phyloP scores from a whole-genome alignment of 192 early-diverging fungal genomes.

The Backusella circina region DNA sequence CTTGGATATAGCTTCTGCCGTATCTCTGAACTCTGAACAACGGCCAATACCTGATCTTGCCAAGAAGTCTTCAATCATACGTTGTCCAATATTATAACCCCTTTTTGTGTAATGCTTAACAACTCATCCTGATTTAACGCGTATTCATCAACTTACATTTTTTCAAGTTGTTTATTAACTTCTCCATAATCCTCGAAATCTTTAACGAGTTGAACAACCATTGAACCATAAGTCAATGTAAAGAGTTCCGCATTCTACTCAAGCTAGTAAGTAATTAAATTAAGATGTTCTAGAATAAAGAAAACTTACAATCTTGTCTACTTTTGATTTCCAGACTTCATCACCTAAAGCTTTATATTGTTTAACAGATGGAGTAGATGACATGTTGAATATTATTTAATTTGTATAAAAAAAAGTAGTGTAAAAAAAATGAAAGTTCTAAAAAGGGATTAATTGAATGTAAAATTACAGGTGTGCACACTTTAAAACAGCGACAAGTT shows the following conservation, averaged over 20 bases:
- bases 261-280: neutral
- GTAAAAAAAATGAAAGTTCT: neutral
- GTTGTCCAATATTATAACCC: constrained; percentile 97
- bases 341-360: constrained; percentile 84
- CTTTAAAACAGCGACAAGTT: too few species aligned
- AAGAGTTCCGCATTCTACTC: constrained; percentile 89
- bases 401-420: neutral
- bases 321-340: constrained; percentile 91
- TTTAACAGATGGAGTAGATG: constrained; percentile 38
- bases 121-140: neutral
- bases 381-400: constrained; percentile 7
- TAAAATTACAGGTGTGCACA: neutral
- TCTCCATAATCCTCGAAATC: constrained; percentile 90
- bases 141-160: constrained; percentile 65
- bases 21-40: constrained; percentile 87
- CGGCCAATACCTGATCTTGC: constrained; percentile 75
- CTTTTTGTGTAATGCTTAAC: constrained; percentile 33
- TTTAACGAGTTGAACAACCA: constrained; percentile 91
- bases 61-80: constrained; percentile 95
- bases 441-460: neutral
- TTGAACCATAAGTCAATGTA: constrained; percentile 94
- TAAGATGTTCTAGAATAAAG: neutral
- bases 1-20: constrained; percentile 94
- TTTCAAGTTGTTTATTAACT: constrained; percentile 96
- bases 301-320: constrained; percentile 90